phyloP scores from a whole-genome alignment of 208 protist genomes.

The Trypanosoma congolense region DNA sequence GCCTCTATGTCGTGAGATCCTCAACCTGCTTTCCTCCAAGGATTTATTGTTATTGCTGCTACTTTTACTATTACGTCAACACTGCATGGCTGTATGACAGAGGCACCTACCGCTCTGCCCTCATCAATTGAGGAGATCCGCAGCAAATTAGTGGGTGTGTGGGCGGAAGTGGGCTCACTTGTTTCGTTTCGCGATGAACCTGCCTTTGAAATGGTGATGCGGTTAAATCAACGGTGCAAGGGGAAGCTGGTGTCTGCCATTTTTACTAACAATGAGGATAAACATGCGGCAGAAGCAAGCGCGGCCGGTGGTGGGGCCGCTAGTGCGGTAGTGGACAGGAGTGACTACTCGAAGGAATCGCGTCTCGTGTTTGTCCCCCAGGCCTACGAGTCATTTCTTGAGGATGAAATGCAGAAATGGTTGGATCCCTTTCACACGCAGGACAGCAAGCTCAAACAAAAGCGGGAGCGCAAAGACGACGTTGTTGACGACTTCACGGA shows the following conservation, averaged over 20 bases:
- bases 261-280: constrained; percentile 3
- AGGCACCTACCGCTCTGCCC: background rate
- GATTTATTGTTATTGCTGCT: too few species aligned
- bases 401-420: constrained; percentile 37
- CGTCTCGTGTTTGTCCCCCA: constrained; percentile 27
- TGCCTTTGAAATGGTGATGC: constrained; percentile 44
- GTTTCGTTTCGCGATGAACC: constrained; percentile 34
- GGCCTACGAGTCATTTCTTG: constrained; percentile 21
- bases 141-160: constrained; percentile 22
- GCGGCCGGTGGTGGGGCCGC: background rate
- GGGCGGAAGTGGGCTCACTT: constrained; percentile 26
- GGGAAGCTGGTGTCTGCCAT: constrained; percentile 20
- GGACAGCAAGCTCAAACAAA: background rate
- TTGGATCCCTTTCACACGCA: constrained; percentile 26
- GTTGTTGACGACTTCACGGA: constrained; percentile 8
- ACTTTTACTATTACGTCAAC: too few species aligned
- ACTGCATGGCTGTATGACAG: background rate
- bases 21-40: too few species aligned
- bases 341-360: background rate
- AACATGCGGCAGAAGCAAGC: background rate
- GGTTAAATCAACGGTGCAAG: constrained; percentile 26
- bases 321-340: background rate
- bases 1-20: too few species aligned
- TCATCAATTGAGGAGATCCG: constrained; percentile 12
- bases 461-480: constrained; percentile 5